Base-by-base conservation (phyloP, 768 basidiomycete genomes). In the Termitomyces heimii region DNA sequence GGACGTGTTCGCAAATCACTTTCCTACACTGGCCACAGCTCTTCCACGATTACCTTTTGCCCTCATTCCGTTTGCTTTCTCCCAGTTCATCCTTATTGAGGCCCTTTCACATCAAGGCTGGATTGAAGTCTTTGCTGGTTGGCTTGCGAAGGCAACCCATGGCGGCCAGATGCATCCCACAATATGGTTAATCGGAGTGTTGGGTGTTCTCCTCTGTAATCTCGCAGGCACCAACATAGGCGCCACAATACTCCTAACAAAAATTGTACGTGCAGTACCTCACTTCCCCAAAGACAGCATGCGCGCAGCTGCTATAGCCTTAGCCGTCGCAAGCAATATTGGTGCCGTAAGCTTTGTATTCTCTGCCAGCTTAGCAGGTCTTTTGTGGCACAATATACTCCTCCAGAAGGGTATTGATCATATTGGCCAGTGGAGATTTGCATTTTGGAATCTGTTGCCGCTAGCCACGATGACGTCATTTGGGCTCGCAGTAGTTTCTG, bases 311-410 rank as follows among this genome's bases (percentile, higher is more conserved):
- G 85, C 80, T 0, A 81, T 86, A 52, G 82, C 92, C 0, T 80
- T 98, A 16, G 95, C 94, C 12, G 77, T 97, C 0, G 88, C 90
- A 3, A 88, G 85, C 55, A 98, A 98, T 69, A 87, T 93, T 40
- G 95, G 95, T n/a, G 96, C 95, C 3, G 89, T 96, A 62, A 89
- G 86, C 62, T 88, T 92, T 67, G 90, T 92, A 18, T 96, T 97
- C 68, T 88, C 89, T 3, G 92, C 92, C 0, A 92, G 89, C 54
- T 81, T 97, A n/a, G 94, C 94, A 0, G 95, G 94, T 0, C 73
- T 98, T 40, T 76, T 98, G 22, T 98, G 95, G 95, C 73, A 79
- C 24, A 67, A 74, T 8, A 92, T 96, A 56, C 71, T 96, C 50
- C 64, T 65, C 56, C 85, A 91, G 66, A 96, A 93, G 70, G 81